phyloP scores from a whole-genome alignment of 2,329 filamentous ascomycete genomes.

The Fusarium anthophilum region DNA sequence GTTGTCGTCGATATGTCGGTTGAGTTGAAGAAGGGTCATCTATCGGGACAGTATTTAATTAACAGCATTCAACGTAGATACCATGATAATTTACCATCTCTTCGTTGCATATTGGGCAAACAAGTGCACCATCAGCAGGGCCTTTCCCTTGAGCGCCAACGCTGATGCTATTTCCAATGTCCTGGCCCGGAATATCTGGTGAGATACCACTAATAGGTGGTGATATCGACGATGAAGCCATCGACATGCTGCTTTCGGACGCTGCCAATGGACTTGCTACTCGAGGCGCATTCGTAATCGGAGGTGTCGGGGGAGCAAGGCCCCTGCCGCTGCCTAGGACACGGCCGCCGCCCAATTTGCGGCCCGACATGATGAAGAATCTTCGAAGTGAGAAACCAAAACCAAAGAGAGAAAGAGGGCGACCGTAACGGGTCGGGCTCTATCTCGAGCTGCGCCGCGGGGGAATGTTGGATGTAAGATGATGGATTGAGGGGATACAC shows the following conservation, averaged over 20 bases:
- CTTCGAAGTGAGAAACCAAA: background rate
- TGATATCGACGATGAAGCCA: slow-evolving; percentile 77
- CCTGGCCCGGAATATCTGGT: slow-evolving; percentile 73
- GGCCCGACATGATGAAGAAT: slow-evolving; percentile 72
- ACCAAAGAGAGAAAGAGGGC: slow-evolving; percentile 35
- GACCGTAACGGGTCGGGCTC: slow-evolving; percentile 48
- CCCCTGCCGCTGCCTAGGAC: slow-evolving; percentile 88
- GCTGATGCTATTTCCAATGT: slow-evolving; percentile 83
- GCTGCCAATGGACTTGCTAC: slow-evolving; percentile 61
- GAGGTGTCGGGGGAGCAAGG: slow-evolving; percentile 70
- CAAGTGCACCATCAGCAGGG: slow-evolving; percentile 67
- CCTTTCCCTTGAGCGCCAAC: slow-evolving; percentile 65
- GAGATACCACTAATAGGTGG: slow-evolving; percentile 67
- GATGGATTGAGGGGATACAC: slow-evolving; percentile 21
- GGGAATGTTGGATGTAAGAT: slow-evolving; percentile 25
- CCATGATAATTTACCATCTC: slow-evolving; percentile 78
- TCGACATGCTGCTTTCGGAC: slow-evolving; percentile 78
- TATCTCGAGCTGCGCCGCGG: slow-evolving; percentile 45
- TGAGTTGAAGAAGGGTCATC: slow-evolving; percentile 92
- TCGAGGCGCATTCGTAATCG: slow-evolving; percentile 53
- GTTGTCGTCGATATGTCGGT: slow-evolving; percentile 83
- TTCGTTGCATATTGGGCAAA: slow-evolving; percentile 98
- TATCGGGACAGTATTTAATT: slow-evolving; percentile 46
- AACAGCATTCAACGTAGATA: too few species aligned
- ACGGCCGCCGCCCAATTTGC: slow-evolving; percentile 91